Conservation (phyloP, 352 stramenopile species). For the Pythium angustatum region DNA sequence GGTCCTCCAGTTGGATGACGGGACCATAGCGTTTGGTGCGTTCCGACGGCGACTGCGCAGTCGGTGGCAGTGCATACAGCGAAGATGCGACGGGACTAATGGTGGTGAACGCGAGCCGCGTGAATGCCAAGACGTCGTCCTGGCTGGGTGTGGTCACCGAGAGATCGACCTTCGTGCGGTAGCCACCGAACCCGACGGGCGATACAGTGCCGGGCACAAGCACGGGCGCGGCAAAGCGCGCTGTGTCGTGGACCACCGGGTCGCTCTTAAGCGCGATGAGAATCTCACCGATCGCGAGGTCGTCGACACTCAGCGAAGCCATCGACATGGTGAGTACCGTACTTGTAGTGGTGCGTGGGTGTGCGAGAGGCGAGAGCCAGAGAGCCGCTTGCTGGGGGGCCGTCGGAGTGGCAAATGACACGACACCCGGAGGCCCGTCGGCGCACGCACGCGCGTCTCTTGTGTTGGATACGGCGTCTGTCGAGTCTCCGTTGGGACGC, state of each 20-base stretch:
- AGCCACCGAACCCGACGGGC: constrained; percentile 23
- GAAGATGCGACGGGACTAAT: constrained; percentile 56
- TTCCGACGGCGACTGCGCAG: constrained; percentile 37
- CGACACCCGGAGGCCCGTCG: neutral
- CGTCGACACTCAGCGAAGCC: constrained; percentile 47
- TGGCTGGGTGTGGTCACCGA: constrained; percentile 40
- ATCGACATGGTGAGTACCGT: constrained; percentile 7
- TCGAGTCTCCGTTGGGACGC: constrained; percentile 8
- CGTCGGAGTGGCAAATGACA: constrained; percentile 17
- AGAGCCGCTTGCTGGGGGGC: constrained; percentile 13
- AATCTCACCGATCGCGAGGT: constrained; percentile 77
- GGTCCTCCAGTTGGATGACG: constrained; percentile 71
- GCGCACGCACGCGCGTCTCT: constrained; percentile 26
- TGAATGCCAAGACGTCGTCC: constrained; percentile 35
- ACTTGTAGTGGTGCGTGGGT: neutral
- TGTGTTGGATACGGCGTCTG: constrained; percentile 28
- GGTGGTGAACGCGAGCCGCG: constrained; percentile 35
- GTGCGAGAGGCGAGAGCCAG: neutral
- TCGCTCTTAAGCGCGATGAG: constrained; percentile 75
- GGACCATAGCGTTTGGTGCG: constrained; percentile 63
- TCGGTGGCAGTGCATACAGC: constrained; percentile 31
- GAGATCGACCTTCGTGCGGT: constrained; percentile 52
- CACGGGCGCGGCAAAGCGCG: constrained; percentile 1
- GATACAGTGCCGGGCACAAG: constrained; percentile 12
- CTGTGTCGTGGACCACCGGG: constrained; percentile 28